Base-by-base conservation (phyloP, 805 yeast genomes). In the Candida nitratophila region DNA sequence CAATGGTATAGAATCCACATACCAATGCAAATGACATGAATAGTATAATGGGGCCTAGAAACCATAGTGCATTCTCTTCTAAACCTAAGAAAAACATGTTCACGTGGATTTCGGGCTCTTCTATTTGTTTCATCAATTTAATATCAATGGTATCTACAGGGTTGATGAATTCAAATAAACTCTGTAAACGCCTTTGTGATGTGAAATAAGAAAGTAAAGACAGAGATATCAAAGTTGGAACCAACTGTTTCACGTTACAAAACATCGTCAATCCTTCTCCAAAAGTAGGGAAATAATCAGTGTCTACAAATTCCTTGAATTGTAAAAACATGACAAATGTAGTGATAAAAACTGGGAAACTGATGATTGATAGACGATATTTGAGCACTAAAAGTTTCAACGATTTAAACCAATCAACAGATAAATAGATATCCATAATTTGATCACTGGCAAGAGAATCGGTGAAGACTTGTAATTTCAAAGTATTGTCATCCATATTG, bases 311-410 rank as follows among this genome's bases (percentile, higher is more conserved):
- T 17, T 55, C 51, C 31, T 53, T 53, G 42, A 83, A 66, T 58
- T 90, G 97, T 19, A 77, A 53, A 2, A 75, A 53, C 38, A 83
- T 50, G 0, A 76, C 73, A 16, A 77, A 45, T 0, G 78, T 61
- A 1, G 81, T 71, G 16, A 85, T 66, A 34, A 79, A 76, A 1
- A 83, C 68, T 3, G 95, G 89, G 43, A 85, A 72, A 1, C 89
- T 73, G 4, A 86, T 82, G 35, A 84, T 66, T 1, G 86, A 78
- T 14, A 91, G 71, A 54, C 99, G 72, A 61, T 85, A 91, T 44
- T 95, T 70, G 51, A 89, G 68, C 4, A 86, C 82, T 39, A 90
- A 63, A 50, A 84, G 70, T 45, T 81, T 83, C 47, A 90, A 61
- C 33, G 91, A 82, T 27, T 73, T 69, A 38, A 74, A 52, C 57